These are phyloP conservation scores for Rubus idaeus DNA, from an alignment of 306 rosid species.

Conservation along the genomic window DNA sequence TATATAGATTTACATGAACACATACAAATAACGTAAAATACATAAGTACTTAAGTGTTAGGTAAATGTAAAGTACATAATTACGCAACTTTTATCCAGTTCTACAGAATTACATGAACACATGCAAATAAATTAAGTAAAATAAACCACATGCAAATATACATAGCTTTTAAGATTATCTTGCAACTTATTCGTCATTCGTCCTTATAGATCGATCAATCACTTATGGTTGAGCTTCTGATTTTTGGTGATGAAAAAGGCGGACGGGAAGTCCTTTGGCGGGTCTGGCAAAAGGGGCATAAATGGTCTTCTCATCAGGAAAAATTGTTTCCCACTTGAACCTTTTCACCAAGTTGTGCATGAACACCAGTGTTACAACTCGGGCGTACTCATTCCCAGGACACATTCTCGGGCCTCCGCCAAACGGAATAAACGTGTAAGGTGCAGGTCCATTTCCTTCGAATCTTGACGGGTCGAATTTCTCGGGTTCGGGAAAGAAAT, in stretches of 20 bases:
- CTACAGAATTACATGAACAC: no score
- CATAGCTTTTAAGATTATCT: no score
- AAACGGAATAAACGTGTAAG: constrained; percentile 19
- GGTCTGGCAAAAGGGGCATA: not conserved
- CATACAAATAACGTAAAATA: no score
- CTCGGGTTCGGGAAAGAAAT: constrained; percentile 19
- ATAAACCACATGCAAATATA: no score
- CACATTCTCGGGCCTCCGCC: constrained; percentile 36
- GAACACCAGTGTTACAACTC: constrained; percentile 12
- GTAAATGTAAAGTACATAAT: no score
- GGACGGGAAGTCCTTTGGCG: constrained; percentile 19
- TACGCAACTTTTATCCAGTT: no score
- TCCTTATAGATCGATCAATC: no score
- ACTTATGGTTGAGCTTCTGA: no score
- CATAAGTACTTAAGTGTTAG: no score
- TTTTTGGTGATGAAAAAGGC: not conserved
- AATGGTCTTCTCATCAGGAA: constrained; percentile 7
- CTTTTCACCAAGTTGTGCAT: constrained; percentile 22
- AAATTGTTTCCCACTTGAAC: constrained; percentile 14
- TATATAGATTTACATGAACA: no score
- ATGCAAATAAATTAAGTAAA: no score
- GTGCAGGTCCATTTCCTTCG: not conserved
- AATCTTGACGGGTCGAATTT: constrained; percentile 27
- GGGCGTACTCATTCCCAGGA: constrained; percentile 18
- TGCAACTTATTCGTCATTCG: no score